Evolutionary conservation across 441 rosid species (phyloP).

Genomic region (Populus hybrid): DNA sequence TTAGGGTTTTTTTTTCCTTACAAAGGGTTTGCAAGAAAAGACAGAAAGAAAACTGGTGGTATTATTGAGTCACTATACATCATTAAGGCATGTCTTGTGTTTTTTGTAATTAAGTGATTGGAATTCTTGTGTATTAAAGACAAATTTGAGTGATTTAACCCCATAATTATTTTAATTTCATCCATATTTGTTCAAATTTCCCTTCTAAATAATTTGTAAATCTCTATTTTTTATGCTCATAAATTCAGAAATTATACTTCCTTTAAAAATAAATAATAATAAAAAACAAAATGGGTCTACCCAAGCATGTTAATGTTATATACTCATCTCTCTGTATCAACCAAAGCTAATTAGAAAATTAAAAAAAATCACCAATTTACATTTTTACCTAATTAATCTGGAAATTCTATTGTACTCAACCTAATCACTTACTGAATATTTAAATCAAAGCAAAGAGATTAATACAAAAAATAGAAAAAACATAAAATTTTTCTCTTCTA

Average conservation of each 20-base stretch:
- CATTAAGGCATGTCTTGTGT: neutral
- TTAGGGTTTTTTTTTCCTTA: neutral
- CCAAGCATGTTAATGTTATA: neutral
- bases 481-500: too few species aligned
- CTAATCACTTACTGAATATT: too few species aligned
- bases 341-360: neutral
- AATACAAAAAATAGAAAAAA: too few species aligned
- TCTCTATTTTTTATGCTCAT: neutral
- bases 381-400: too few species aligned
- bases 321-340: neutral
- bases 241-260: too few species aligned
- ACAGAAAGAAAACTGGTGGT: neutral
- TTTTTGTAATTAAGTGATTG: neutral
- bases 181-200: neutral
- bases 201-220: neutral
- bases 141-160: neutral
- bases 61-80: neutral
- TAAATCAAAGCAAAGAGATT: too few species aligned
- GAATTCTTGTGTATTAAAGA: neutral
- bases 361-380: neutral
- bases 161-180: neutral
- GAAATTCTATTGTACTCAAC: too few species aligned
- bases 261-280: neutral
- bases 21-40: neutral
- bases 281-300: neutral